Base-by-base conservation (phyloP, 805 yeast species). In the Candida fluviatilis region DNA sequence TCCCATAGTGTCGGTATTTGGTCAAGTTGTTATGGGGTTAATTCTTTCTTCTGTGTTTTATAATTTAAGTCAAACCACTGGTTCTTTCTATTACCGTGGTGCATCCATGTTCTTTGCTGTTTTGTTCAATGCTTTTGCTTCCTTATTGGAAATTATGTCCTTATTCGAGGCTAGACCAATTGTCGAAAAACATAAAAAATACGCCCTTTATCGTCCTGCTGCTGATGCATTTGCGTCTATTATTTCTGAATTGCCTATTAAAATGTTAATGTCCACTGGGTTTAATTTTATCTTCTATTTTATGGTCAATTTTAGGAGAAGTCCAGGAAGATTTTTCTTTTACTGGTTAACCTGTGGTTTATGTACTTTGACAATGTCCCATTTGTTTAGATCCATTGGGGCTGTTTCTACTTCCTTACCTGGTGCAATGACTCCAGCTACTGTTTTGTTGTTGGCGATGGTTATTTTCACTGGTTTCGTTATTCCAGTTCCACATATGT, bases 181-280 rank as follows among this genome's bases (percentile, higher is more conserved):
- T 45, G 71, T 82, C 18, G 75, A 74, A 49, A 84, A 85, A 52
- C 95, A 85, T 54, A 79, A 80, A 51, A 71, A 73, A 35, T 85
- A 81, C 49, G 79, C 87, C 0, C 71, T 84, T 41, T 86, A 82
- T 55, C 78, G 80, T 41, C 89, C 90, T 2, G 72, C 87, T 11
- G 79, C 86, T 3, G 91, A 84, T 51, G 84, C 87, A 1, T 48
- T 84, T 3, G 81, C 87, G 0, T 65, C 78, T 4, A 65, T 79
- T 33, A 42, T 82, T 3, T 71, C 85, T 3, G 82, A 78, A 36
- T 57, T 84, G 42, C 90, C 91, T 3, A 67, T 77, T 38, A 83
- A 83, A 58, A 43, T 66, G 4, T 40, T 49, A 16, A 57, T 55
- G 57, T 57, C 66, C 4, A 39, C 54, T 13, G 40, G 52, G 12